phyloP scores from a whole-genome alignment of 179 eudicot species.

The Amaranthus tricolor region DNA sequence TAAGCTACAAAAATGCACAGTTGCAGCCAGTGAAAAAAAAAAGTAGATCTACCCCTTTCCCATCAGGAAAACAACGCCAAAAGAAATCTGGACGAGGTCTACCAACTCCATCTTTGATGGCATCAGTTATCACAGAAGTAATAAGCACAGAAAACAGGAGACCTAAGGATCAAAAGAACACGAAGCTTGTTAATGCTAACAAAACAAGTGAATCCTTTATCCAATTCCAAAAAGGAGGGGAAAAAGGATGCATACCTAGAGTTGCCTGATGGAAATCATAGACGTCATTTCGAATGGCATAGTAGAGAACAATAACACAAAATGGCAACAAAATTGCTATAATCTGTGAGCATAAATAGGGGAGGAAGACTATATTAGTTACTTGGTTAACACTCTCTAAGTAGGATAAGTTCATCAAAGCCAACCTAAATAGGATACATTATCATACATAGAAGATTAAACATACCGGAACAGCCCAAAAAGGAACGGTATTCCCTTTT shows the following conservation, averaged over 20 bases:
- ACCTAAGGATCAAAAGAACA: conserved; percentile 40
- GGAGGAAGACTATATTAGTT: neutral
- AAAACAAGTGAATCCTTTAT: neutral
- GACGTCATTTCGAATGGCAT: conserved; percentile 72
- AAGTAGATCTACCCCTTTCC: conserved; percentile 52
- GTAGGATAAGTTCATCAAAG: conserved; percentile 1
- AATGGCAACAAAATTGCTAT: conserved; percentile 72
- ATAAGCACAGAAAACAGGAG: conserved; percentile 72
- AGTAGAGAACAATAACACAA: conserved; percentile 54
- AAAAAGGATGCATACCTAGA: conserved; percentile 46
- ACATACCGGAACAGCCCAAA: conserved; percentile 54
- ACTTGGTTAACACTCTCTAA: conserved; percentile 1
- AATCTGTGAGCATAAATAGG: conserved; percentile 40
- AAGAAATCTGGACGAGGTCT: conserved; percentile 98
- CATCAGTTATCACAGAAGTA: conserved; percentile 84
- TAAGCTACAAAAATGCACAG: conserved; percentile 1
- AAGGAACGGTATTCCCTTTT: conserved; percentile 74
- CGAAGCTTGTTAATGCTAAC: neutral
- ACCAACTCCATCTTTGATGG: conserved; percentile 91
- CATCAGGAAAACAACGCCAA: conserved; percentile 97
- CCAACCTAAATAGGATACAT: neutral
- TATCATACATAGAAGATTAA: neutral
- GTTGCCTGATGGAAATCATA: conserved; percentile 93
- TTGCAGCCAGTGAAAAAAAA: conserved; percentile 10
- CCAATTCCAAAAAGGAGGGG: neutral